Base-by-base conservation (phyloP, 805 yeast species). In the Allodekkera sacchari region DNA sequence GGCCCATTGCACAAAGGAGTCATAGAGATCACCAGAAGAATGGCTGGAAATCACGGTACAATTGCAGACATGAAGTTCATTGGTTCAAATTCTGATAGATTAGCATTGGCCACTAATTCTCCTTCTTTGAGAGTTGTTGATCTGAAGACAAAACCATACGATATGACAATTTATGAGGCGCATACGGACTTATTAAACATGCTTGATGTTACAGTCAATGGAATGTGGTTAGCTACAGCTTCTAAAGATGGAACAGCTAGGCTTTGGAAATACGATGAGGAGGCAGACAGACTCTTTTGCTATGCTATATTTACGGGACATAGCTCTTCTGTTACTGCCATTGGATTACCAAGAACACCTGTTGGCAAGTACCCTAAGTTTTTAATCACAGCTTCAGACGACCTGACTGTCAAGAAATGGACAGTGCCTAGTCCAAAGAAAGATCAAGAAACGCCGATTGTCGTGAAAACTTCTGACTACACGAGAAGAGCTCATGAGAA, bases 401-500 rank as follows among this genome's bases (percentile, higher is more conserved):
- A 87, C 53, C 64, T 83, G 45, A 87, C 96, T 0, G 68, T 87
- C 22, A 87, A 87, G 52, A 79, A 77, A 53, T 87, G 96, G 96
- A 66, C 65, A 27, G 70, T 87, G 18, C 85, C 88, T 5, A 59
- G 59, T 33, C 59, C 57, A n/a, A 31, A 26, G 13, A 38, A 25
- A 6, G 25, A 25, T 20, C 16, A 16, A 6, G 25, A 28, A 19
- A 32, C 36, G 9, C 36, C 45, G 4, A 43, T 47, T 13, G 44
- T 49, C 4, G 66, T 83, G 6, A 74, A 68, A 44, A 61, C 66
- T 2, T 82, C 96, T 3, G 85, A 77, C 33, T 92, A 80, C 55
- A 92, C 98, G 0, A 75, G 96, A 64, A 75, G 88, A 49, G 97
- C 96, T 2, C 99, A 92, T 54, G 97, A 92, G 34, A 92, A 89